Percentiles rank a stretch among this genome's conserved stretches.
These are phyloP conservation scores for Tuber indicum DNA, from an alignment of 495 filamentous ascomycete genomes.

Conservation along the genomic window DNA sequence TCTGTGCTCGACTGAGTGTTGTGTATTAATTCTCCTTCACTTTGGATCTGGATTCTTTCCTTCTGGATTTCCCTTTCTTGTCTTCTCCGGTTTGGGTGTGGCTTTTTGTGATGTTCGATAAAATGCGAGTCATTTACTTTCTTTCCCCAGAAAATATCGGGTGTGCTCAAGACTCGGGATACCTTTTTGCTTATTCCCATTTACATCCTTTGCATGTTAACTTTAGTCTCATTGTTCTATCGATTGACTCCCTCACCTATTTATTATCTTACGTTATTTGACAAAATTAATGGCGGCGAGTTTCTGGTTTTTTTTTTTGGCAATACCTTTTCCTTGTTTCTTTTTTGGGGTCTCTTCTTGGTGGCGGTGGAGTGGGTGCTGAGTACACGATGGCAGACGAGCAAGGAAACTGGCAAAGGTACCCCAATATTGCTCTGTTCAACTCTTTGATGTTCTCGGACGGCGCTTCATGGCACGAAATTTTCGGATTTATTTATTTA, in stretches of 20 bases:
- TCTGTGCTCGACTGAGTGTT: not conserved
- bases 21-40: not conserved
- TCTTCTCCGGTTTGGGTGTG: conserved; percentile 1
- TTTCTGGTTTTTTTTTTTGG: not conserved
- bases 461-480: not conserved
- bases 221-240: not conserved
- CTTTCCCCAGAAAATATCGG: not conserved
- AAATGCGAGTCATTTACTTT: conserved; percentile 3
- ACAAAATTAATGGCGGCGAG: not conserved
- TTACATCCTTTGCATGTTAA: not conserved
- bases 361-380: not conserved
- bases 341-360: not conserved
- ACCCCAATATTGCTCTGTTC: not conserved
- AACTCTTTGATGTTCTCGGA: not conserved
- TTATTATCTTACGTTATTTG: not conserved
- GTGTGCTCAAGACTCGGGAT: not conserved
- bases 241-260: not conserved
- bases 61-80: conserved; percentile 19
- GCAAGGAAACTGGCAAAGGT: not conserved
- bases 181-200: not conserved
- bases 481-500: not conserved
- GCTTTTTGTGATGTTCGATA: not conserved
- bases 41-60: conserved; percentile 11
- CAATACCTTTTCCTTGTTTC: not conserved
- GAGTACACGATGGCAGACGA: not conserved